Evolutionary conservation across 768 basidiomycete species (phyloP).

Genomic region (Tricholomella constricta): DNA sequence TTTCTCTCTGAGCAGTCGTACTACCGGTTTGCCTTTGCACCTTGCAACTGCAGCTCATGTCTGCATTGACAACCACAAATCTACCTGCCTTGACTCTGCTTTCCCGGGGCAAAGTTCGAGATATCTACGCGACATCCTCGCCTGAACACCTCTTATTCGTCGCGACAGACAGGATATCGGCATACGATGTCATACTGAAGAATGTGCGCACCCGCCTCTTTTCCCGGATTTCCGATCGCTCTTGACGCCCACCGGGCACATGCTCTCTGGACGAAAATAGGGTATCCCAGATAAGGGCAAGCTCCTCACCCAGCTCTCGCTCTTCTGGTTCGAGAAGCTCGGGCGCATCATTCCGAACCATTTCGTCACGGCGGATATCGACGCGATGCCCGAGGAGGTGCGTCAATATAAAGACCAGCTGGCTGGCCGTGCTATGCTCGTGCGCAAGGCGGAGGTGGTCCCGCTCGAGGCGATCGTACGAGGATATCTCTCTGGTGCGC

Average conservation of each 20-base stretch:
- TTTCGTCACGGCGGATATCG: slow-evolving; percentile 74
- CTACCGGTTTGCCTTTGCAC: too few relatives aligned
- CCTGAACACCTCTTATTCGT: slow-evolving; percentile 84
- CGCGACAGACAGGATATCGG: slow-evolving; percentile 94
- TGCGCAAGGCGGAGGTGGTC: slow-evolving; percentile 83
- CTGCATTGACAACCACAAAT: slow-evolving; percentile 54
- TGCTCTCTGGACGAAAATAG: slow-evolving; percentile 42
- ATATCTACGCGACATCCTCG: slow-evolving; percentile 82
- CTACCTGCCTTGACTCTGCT: slow-evolving; percentile 67
- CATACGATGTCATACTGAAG: slow-evolving; percentile 92
- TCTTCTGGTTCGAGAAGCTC: slow-evolving; percentile 94
- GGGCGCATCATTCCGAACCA: slow-evolving; percentile 84
- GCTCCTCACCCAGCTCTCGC: slow-evolving; percentile 84
- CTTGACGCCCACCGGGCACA: slow-evolving; percentile 5
- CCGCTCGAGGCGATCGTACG: slow-evolving; percentile 95
- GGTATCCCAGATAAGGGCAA: slow-evolving; percentile 94
- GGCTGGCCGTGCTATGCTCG: slow-evolving; percentile 87
- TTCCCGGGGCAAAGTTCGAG: slow-evolving; percentile 94
- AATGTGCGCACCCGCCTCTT: slow-evolving; percentile 62
- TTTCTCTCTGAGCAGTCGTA: not conserved
- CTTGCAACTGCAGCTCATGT: slow-evolving; percentile 3
- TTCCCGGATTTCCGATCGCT: not conserved
- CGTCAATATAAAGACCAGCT: slow-evolving; percentile 74
- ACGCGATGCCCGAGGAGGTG: slow-evolving; percentile 83
- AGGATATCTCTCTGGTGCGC: slow-evolving; percentile 90